phyloP scores from a whole-genome alignment of 2,329 filamentous ascomycete species.

The Colletotrichum siamense region DNA sequence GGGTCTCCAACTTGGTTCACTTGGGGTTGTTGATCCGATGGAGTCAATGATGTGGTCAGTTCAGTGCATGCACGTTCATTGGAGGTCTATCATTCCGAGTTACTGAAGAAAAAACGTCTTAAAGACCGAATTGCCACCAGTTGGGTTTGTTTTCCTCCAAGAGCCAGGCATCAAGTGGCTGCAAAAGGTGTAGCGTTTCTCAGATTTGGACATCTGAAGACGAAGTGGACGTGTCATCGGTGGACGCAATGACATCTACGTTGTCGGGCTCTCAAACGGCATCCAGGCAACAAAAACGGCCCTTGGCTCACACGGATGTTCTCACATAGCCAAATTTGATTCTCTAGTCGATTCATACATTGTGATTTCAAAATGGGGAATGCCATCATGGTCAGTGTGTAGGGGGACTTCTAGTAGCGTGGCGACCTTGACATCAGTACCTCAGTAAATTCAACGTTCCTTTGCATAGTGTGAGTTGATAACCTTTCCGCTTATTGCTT shows the following conservation, averaged over 20 bases:
- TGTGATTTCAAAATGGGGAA: background rate
- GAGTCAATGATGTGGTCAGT: background rate
- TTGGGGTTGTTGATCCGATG: background rate
- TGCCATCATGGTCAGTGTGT: background rate
- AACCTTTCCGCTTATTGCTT: background rate
- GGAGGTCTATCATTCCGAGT: background rate
- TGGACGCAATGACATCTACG: background rate
- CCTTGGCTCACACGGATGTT: background rate
- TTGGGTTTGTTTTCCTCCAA: background rate
- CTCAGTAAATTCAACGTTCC: background rate
- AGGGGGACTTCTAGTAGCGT: background rate
- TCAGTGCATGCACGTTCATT: background rate
- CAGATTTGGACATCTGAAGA: background rate
- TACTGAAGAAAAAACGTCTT: background rate
- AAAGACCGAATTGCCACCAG: background rate
- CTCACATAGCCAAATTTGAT: background rate
- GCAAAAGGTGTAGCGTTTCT: background rate
- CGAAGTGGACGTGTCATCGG: background rate
- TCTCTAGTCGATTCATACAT: background rate
- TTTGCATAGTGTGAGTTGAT: background rate
- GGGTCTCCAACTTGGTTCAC: background rate
- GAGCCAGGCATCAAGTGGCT: background rate
- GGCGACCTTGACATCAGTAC: background rate
- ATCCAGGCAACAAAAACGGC: background rate
- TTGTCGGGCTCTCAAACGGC: background rate